Base-by-base conservation (phyloP, 805 yeast species). In the Yarrowia osloensis region DNA sequence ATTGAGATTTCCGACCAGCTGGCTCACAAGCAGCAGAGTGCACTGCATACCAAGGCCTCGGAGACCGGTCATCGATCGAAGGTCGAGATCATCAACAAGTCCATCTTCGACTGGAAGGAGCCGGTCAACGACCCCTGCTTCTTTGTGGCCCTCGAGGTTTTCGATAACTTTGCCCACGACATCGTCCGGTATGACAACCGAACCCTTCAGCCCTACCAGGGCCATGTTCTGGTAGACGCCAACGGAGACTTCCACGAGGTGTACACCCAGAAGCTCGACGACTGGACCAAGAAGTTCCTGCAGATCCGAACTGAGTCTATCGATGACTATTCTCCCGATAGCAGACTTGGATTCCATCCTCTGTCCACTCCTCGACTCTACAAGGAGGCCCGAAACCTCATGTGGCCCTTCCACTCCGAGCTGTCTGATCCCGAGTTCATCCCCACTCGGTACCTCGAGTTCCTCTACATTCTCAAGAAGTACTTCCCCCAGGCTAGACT, bases 161-260 rank as follows among this genome's bases (percentile, higher is more conserved):
- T 91, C 75, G 96, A 91, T 76, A 91, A 90, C 73, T 84, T 91
- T 70, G 82, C 95, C 3, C 97, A 91, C 76, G 97, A 91, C 74
- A 84, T 89, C 29, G 83, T 91, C 4, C 81, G 94, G 39, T 91
- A 89, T 74, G 96, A 91, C 72, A 83, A 86, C 68, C 71, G 77
- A 9, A 85, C 91, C 0, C 84, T 87, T 6, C 80, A 82, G 69
- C 94, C 96, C 0, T 81, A 84, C 70, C 95, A 91, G 74, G 96
- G 94, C 0, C 86, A 88, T 70, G 96, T 90, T 1, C 81, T 88
- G 12, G 80, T 89, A 46, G 93, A 90, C 72, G 85, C 82, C 40
- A 78, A 85, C 69, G 91, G 92, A 28, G 95, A 90, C 71, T 88
- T 89, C 74, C 85, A 84, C 67, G 94, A 91, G 73, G 86, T 87